These are phyloP conservation scores for Scutellaria galericulata DNA, from an alignment of 257 asterid species.

Conservation along the genomic window DNA sequence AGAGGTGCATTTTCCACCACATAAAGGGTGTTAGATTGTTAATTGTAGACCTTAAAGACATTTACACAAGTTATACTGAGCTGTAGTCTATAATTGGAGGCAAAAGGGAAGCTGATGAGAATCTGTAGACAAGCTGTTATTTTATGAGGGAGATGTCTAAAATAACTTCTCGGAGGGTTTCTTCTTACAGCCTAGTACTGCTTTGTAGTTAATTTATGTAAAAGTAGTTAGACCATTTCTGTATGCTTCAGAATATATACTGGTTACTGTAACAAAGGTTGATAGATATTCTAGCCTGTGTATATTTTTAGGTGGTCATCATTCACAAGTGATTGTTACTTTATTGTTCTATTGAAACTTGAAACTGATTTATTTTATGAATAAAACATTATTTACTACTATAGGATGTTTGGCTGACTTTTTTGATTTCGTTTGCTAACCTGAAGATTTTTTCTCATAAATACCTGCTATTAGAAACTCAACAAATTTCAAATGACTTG, in stretches of 20 bases:
- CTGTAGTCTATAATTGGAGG: background rate
- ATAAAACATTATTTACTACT: background rate
- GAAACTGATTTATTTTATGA: background rate
- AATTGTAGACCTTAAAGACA: background rate
- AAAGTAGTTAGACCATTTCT: background rate
- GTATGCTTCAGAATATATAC: background rate
- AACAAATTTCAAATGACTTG: too few relatives aligned
- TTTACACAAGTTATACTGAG: slow-evolving; percentile 2
- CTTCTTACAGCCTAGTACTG: background rate
- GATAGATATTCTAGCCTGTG: background rate
- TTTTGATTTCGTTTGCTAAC: background rate
- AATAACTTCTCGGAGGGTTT: background rate
- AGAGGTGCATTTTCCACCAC: background rate
- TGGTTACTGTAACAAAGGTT: background rate
- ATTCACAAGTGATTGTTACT: background rate
- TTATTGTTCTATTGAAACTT: background rate
- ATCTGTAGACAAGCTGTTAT: background rate
- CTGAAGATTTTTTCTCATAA: background rate
- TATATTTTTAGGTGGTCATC: too few relatives aligned
- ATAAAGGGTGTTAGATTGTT: background rate
- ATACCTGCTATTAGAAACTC: too few relatives aligned
- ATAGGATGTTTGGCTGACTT: background rate
- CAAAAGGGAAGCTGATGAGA: slow-evolving; percentile 5
- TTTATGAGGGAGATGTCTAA: background rate
- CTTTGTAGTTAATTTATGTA: background rate